These are phyloP conservation scores for Sporisorium graminicola DNA, from an alignment of 1,284 basidiomycete genomes.

Conservation along the genomic window DNA sequence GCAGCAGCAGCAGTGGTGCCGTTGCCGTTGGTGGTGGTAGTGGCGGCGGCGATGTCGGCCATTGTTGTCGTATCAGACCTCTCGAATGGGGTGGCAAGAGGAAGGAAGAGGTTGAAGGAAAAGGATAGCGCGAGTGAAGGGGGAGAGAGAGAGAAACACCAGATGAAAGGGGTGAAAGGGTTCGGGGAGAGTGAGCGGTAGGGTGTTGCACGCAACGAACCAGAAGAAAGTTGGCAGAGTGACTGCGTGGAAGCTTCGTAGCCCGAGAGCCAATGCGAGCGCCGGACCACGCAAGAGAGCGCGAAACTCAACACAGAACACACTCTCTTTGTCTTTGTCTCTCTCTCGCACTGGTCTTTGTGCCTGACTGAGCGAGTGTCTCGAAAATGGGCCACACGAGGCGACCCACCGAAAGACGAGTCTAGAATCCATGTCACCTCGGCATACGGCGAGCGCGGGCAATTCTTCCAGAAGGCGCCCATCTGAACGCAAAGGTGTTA, in stretches of 20 bases:
- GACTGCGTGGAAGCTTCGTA: conserved; percentile 30
- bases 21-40: conserved; percentile 13
- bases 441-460: too few species aligned
- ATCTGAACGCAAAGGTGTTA: background rate
- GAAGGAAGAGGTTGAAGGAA: background rate
- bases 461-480: background rate
- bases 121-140: background rate
- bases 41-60: conserved; percentile 34
- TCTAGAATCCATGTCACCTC: background rate
- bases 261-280: background rate
- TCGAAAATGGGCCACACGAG: conserved; percentile 7
- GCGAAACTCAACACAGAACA: background rate
- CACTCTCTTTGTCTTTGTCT: background rate
- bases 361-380: conserved; percentile 1
- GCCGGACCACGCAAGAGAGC: conserved; percentile 7
- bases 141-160: background rate
- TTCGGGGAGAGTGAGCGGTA: background rate
- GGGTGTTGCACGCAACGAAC: background rate
- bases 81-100: background rate
- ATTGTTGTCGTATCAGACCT: conserved; percentile 18
- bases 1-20: conserved; percentile 14
- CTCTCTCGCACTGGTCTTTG: background rate
- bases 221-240: background rate
- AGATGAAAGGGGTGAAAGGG: background rate
- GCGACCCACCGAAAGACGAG: conserved; percentile 10